Conservation (phyloP, 2,329 filamentous ascomycete species). For the Diaporthe eres region DNA sequence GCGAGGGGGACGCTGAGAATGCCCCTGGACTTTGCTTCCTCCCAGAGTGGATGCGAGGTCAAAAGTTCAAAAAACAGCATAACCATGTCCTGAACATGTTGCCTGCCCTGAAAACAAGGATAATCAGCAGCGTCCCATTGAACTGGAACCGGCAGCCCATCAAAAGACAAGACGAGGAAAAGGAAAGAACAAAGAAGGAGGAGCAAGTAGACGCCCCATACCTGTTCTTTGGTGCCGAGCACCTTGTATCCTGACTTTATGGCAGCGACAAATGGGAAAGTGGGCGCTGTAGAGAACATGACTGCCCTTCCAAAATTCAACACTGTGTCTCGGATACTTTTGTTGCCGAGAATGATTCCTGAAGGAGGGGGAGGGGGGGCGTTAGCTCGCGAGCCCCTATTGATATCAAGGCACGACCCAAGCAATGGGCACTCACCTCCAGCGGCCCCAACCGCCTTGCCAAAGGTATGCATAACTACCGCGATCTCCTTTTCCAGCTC, state of each 20-base stretch:
- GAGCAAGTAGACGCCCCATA: conserved; percentile 39
- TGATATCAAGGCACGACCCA: neutral
- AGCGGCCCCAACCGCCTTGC: conserved; percentile 63
- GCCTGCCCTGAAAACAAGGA: neutral
- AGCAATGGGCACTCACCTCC: conserved; percentile 44
- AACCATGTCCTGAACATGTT: neutral
- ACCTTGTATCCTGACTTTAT: conserved; percentile 53
- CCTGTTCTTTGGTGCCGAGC: conserved; percentile 53
- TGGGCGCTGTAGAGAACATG: conserved; percentile 58
- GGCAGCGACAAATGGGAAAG: conserved; percentile 56
- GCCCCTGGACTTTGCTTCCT: neutral
- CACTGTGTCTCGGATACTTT: conserved; percentile 37
- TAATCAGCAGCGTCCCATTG: neutral
- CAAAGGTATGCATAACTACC: conserved; percentile 64
- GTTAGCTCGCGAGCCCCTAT: neutral
- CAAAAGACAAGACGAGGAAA: too few relatives aligned
- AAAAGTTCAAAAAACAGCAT: neutral
- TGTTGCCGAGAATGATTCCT: conserved; percentile 43
- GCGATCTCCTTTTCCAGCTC: conserved; percentile 65
- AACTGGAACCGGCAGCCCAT: neutral
- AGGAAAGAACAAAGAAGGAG: too few relatives aligned
- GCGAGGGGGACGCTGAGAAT: neutral
- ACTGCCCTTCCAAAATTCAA: conserved; percentile 51
- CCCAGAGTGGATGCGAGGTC: neutral
- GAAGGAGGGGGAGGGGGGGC: neutral